Evolutionary conservation across 1,284 basidiomycete species (phyloP).

Genomic region (Apiotrichum sp.): DNA sequence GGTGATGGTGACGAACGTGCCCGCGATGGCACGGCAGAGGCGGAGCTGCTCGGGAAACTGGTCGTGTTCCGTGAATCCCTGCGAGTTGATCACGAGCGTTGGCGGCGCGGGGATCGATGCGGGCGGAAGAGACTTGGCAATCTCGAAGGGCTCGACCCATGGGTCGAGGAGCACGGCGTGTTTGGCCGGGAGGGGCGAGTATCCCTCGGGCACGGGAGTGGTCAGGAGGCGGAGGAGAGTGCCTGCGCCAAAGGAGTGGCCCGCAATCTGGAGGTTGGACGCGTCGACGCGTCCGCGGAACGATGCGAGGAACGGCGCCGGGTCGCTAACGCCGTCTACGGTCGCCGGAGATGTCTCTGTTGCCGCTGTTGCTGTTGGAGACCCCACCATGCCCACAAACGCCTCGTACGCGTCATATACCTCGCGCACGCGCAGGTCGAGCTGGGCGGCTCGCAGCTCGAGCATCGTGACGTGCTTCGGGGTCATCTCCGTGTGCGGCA

Average conservation of each 20-base stretch:
- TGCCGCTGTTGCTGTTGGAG: not conserved
- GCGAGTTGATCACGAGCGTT: constrained; percentile 62
- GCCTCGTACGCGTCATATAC: constrained; percentile 55
- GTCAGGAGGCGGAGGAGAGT: constrained; percentile 48
- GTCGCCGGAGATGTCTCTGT: not conserved
- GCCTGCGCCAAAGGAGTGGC: constrained; percentile 72
- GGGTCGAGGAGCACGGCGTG: constrained; percentile 62
- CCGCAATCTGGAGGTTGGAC: constrained; percentile 54
- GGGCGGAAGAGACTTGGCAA: constrained; percentile 46
- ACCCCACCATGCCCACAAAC: constrained; percentile 28
- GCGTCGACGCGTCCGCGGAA: constrained; percentile 48
- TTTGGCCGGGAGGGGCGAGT: constrained; percentile 52
- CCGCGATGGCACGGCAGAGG: constrained; percentile 47
- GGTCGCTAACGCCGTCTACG: constrained; percentile 6
- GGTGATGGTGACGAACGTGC: constrained; percentile 30
- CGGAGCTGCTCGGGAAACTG: constrained; percentile 59
- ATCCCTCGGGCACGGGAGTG: constrained; percentile 17
- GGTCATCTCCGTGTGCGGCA: not conserved
- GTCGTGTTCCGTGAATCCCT: constrained; percentile 62
- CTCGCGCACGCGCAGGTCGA: constrained; percentile 60
- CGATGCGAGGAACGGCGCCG: constrained; percentile 34
- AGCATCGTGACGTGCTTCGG: not conserved
- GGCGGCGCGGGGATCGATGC: constrained; percentile 37
- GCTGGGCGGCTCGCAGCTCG: constrained; percentile 59
- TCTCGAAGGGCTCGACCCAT: constrained; percentile 66